Percentiles rank a stretch among this genome's conserved stretches.
Conservation (phyloP, 202 grass and related monocot genomes). For the Miscanthus sacchariflorus region DNA sequence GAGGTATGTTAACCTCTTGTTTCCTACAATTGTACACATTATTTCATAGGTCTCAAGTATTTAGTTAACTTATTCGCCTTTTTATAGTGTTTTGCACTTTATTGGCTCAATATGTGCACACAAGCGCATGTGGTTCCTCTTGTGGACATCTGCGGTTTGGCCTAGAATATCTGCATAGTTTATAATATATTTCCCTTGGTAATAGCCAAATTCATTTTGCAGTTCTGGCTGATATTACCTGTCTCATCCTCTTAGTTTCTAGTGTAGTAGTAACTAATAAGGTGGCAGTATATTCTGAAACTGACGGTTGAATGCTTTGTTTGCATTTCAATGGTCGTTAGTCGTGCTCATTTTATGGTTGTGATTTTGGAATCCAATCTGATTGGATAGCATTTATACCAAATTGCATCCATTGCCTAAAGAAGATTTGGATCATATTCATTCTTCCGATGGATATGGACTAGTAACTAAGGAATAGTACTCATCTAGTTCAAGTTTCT, state of each 20-base stretch:
- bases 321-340: background rate
- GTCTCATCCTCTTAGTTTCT: background rate
- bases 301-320: background rate
- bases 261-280: background rate
- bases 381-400: background rate
- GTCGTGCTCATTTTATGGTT: background rate
- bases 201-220: slow-evolving; percentile 10
- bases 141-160: background rate
- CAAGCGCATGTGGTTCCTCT: background rate
- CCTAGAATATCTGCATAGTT: background rate
- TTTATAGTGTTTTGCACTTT: background rate
- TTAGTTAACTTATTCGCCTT: background rate
- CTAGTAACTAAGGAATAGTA: background rate
- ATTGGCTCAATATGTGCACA: background rate
- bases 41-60: background rate
- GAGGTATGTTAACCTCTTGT: slow-evolving; percentile 45
- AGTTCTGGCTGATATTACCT: background rate
- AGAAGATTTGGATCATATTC: background rate
- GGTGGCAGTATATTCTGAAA: slow-evolving; percentile 7
- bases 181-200: background rate
- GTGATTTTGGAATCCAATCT: background rate
- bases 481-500: background rate
- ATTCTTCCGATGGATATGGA: slow-evolving; percentile 6
- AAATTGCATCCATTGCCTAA: background rate
- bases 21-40: background rate